These are phyloP conservation scores for Shiraia bambusicola DNA, from an alignment of 2,329 filamentous ascomycete species.

Conservation along the genomic window DNA sequence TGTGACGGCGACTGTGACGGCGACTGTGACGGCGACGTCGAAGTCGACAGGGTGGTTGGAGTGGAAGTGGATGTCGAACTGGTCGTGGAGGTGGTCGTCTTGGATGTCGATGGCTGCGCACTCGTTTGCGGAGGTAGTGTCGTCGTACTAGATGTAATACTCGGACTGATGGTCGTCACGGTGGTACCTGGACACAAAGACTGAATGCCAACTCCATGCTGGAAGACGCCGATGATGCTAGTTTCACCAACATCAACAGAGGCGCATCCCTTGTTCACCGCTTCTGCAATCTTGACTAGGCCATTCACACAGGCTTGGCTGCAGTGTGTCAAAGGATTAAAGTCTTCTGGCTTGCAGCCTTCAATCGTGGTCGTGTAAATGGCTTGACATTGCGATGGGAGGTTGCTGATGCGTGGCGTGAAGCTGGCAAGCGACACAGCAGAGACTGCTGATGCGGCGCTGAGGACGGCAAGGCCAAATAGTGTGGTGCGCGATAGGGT, in stretches of 20 bases:
- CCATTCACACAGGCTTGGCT: conserved; percentile 45
- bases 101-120: conserved; percentile 14
- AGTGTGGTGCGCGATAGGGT: conserved; percentile 19
- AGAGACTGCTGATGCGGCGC: conserved; percentile 15
- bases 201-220: conserved; percentile 42
- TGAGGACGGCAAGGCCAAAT: conserved; percentile 23
- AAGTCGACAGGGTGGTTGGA: conserved; percentile 1
- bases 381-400: conserved; percentile 42
- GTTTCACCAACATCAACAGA: conserved; percentile 40
- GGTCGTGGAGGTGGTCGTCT: conserved; percentile 6
- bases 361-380: conserved; percentile 47
- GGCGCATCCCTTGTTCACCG: conserved; percentile 39
- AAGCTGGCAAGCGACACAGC: conserved; percentile 51
- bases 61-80: conserved; percentile 6
- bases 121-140: conserved; percentile 5
- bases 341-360: conserved; percentile 46
- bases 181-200: conserved; percentile 43
- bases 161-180: conserved; percentile 20
- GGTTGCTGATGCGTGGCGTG: conserved; percentile 44
- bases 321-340: conserved; percentile 34
- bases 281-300: conserved; percentile 37
- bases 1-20: too few relatives aligned
- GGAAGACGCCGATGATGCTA: conserved; percentile 48
- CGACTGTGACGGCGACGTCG: conserved; percentile 11
- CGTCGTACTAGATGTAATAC: conserved; percentile 3